Evolutionary conservation across 495 filamentous ascomycete species (phyloP), one percentile per base, ranked within the genome.

Genomic region (Podospora australis): DNA sequence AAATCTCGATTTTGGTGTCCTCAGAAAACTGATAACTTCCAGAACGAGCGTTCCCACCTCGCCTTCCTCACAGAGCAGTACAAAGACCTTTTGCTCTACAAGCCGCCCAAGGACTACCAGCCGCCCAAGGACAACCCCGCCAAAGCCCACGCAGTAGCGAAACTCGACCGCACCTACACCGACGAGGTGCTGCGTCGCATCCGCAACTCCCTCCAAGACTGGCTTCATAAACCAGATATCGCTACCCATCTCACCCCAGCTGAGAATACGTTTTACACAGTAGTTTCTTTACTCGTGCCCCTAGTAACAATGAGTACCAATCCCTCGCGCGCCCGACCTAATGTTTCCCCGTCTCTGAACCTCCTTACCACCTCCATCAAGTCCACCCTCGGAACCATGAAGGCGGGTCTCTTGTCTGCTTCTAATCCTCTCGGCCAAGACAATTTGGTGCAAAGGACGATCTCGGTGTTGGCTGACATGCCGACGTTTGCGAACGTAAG

Each of bases 41-140:
- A 75, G 71, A 64, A 63, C 32, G 60, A 58, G 8, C 63, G 72
- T 2, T 60, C 60, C 9, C 72, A 74, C 34, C 46, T 73, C 10
- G 47, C 63, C 9, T 54, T 73, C 36, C 50, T 73, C 6, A 48
- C 69, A 2, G 71, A 75, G 49, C 63, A 64, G 23, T 73, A 70
- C 28, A 48, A 69, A 25, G 72, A 74, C 22, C 49, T 74, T 5
- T 49, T 72, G 28, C 44, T 48, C 32, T 65, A 65, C 49, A 69
- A 66, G 38, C 66, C 66, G 11, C 67, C 69, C 8, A 70, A 70
- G 32, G 69, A 70, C 26, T 67, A 67, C 48, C 70, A 70, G 28
- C 64, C 68, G 2, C 39, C 59, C n/a, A 70, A 63, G 22, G 20
- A 61, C 2, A 43, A 38, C 20, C 66, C 63, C 6, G 51, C 62